phyloP scores from a whole-genome alignment of 805 yeast species.

The Saccharomycopsis microspora region DNA sequence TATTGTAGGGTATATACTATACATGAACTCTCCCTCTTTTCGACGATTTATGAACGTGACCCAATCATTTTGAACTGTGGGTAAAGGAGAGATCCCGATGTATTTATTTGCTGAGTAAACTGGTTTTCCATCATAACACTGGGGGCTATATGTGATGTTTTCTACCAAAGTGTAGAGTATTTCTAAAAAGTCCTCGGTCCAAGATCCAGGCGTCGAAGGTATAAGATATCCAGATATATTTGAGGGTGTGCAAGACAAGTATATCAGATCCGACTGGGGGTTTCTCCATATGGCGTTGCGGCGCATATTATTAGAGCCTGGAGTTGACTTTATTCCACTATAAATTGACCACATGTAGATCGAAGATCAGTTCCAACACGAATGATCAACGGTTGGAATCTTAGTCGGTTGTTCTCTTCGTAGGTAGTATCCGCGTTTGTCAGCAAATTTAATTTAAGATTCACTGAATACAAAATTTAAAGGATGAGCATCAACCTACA shows the following conservation, averaged over 20 bases:
- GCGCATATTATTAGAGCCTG: neutral
- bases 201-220: too few relatives aligned
- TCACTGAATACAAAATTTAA: too few relatives aligned
- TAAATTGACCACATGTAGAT: too few relatives aligned
- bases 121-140: conserved; percentile 25
- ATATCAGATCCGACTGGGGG: neutral
- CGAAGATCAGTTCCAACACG: too few relatives aligned
- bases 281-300: conserved; percentile 9
- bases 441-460: too few relatives aligned
- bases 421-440: too few relatives aligned
- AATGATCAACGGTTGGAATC: too few relatives aligned
- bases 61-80: conserved; percentile 41
- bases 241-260: neutral
- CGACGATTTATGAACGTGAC: conserved; percentile 24
- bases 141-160: conserved; percentile 21
- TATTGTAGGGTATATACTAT: conserved; percentile 49
- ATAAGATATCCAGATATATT: too few relatives aligned
- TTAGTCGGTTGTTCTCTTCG: too few relatives aligned
- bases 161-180: neutral
- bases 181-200: too few relatives aligned
- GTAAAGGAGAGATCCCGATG: conserved; percentile 25
- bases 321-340: too few relatives aligned
- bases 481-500: too few relatives aligned
- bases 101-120: conserved; percentile 25
- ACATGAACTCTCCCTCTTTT: conserved; percentile 33